phyloP scores from a whole-genome alignment of 2,329 filamentous ascomycete genomes.

The Hypoxylon sp. region DNA sequence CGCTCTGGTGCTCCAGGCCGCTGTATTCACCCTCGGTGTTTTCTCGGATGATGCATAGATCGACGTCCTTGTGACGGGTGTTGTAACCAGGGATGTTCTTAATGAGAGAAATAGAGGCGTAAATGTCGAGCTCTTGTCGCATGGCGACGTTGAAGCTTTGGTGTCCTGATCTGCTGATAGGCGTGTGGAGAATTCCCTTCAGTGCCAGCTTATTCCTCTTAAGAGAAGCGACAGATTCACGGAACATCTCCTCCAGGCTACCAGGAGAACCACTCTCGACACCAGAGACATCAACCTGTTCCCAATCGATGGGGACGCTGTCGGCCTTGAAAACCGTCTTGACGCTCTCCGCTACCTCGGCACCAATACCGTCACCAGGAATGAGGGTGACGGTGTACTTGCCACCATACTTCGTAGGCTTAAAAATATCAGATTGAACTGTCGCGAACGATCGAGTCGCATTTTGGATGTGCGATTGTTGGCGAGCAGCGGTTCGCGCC shows the following conservation, averaged over 20 bases:
- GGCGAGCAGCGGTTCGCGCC: conserved; percentile 64
- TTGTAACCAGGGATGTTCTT: conserved; percentile 99
- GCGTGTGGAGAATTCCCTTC: conserved; percentile 99
- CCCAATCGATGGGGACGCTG: conserved; percentile 98
- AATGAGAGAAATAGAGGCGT: conserved; percentile 96
- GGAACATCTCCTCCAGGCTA: conserved; percentile 94
- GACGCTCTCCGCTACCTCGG: conserved; percentile 97
- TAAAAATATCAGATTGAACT: conserved; percentile 95
- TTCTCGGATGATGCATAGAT: conserved; percentile 99
- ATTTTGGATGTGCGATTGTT: conserved; percentile 59
- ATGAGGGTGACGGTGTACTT: conserved; percentile 99
- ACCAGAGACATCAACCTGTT: conserved; percentile 96
- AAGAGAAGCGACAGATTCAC: conserved; percentile 93
- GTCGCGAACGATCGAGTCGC: conserved; percentile 78
- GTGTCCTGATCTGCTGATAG: conserved; percentile 95
- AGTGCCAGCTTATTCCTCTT: conserved; percentile 99
- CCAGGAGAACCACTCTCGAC: conserved; percentile 83
- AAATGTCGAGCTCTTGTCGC: conserved; percentile 99
- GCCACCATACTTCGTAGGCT: conserved; percentile 98
- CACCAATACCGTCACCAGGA: conserved; percentile 98
- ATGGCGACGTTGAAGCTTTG: conserved; percentile 99
- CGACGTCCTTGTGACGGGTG: conserved; percentile 96
- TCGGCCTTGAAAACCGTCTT: conserved; percentile 99
- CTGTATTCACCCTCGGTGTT: conserved; percentile 99
- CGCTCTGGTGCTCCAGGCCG: conserved; percentile 97